phyloP scores from a whole-genome alignment of 1,139 yeast species.

The Protomyces inundatus region DNA sequence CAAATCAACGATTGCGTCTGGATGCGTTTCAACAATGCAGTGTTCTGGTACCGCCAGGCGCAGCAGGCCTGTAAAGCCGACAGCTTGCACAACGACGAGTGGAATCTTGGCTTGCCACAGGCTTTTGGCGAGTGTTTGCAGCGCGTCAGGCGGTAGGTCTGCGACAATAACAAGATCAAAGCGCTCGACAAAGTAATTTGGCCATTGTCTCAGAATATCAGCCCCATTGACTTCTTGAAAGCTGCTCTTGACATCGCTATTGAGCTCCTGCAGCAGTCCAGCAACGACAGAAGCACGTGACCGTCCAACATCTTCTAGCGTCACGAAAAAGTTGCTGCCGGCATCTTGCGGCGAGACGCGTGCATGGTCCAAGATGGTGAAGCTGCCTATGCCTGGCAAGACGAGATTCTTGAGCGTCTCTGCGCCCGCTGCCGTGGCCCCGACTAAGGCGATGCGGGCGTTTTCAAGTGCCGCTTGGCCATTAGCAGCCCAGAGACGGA shows the following conservation, averaged over 20 bases:
- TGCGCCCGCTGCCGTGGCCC: conserved; percentile 56
- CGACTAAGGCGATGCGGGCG: conserved; percentile 59
- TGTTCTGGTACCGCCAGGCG: conserved; percentile 52
- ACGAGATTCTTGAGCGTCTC: conserved; percentile 75
- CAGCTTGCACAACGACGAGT: conserved; percentile 48
- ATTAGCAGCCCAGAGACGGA: conserved; percentile 74
- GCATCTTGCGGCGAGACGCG: conserved; percentile 47
- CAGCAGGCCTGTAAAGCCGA: conserved; percentile 67
- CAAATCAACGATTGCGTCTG: conserved; percentile 59
- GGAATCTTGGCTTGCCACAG: conserved; percentile 52
- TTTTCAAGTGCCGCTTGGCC: conserved; percentile 65
- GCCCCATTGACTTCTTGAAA: conserved; percentile 34
- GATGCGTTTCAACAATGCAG: conserved; percentile 70
- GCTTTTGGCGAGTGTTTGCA: conserved; percentile 38
- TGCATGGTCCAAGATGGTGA: conserved; percentile 54
- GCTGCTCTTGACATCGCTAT: conserved; percentile 52
- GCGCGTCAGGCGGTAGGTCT: conserved; percentile 28
- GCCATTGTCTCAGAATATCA: conserved; percentile 26
- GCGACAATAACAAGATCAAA: conserved; percentile 54
- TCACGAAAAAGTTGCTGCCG: conserved; percentile 59
- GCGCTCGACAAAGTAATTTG: conserved; percentile 46
- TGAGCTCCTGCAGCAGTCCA: conserved; percentile 51
- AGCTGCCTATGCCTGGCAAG: conserved; percentile 59
- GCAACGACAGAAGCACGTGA: conserved; percentile 44
- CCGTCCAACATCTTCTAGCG: conserved; percentile 46